Evolutionary conservation across 1,284 basidiomycete species (phyloP).

Genomic region (Gastroboletus turbinatus): DNA sequence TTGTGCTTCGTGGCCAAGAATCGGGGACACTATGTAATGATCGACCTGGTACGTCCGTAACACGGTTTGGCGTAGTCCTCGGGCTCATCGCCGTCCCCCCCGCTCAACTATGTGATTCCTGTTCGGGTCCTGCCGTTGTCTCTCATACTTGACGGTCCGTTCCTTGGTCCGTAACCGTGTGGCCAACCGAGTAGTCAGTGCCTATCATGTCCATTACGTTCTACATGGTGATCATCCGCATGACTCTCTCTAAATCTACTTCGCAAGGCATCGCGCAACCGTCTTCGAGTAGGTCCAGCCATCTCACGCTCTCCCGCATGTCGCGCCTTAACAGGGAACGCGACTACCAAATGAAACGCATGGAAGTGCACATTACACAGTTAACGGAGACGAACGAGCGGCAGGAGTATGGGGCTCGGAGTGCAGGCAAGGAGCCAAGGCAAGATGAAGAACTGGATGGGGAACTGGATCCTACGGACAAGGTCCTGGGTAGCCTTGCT

Average conservation of each 20-base stretch:
- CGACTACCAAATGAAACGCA: not conserved
- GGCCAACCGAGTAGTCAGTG: slow-evolving; percentile 16
- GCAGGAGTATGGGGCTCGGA: not conserved
- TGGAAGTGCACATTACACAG: slow-evolving; percentile 24
- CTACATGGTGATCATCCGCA: slow-evolving; percentile 15
- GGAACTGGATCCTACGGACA: not conserved
- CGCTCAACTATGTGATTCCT: too few relatives aligned
- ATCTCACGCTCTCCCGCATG: not conserved
- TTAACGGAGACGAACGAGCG: slow-evolving; percentile 9
- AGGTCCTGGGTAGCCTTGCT: not conserved
- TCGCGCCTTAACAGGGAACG: not conserved
- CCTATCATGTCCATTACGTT: not conserved
- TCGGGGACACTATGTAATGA: not conserved
- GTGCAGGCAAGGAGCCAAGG: not conserved
- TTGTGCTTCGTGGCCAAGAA: not conserved
- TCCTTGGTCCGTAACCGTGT: not conserved
- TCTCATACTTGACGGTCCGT: not conserved
- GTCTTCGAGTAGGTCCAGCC: not conserved
- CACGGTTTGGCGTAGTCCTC: not conserved
- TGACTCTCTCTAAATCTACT: slow-evolving; percentile 9
- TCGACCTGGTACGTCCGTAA: not conserved
- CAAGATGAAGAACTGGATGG: not conserved
- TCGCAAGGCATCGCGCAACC: not conserved
- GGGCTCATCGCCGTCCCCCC: slow-evolving; percentile 7
- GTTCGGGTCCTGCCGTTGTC: not conserved